Base-by-base conservation (phyloP, 1,284 basidiomycete species). In the Microbotryomycetes sp. region DNA sequence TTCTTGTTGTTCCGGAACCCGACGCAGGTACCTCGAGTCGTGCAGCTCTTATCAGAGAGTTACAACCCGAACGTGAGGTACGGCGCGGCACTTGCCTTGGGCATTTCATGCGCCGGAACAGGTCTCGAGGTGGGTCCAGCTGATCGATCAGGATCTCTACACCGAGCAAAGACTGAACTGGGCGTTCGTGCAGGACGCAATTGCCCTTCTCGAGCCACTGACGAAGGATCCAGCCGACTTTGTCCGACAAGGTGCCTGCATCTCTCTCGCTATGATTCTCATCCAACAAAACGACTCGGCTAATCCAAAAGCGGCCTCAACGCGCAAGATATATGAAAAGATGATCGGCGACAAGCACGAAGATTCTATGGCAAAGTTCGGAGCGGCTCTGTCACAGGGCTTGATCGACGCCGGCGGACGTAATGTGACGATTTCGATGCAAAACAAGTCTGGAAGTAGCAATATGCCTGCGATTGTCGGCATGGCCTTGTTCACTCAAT, bases 21-120 rank as follows among this genome's bases (percentile, higher is more conserved):
- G 23, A 82, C 83, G 3, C 90, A 94, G 77, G 91, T 97, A 1
- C 93, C 93, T 18, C 81, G 93, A 57, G 89, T 97, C 57, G 92
- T 97, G 4, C 92, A 97, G 75, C 82, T 97, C 16, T 79, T 97
- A 58, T 91, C 89, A 68, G 93, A 97, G 79, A 94, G 91, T 73
- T 97, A 97, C 77, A 97, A 97, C 74, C 92, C 93, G n/a, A 91
- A 96, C 73, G 92, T 97, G 28, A 83, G 93, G 47, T 96, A 92
- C 70, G 92, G 92, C 70, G 92, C 92, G 30, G 94, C 93, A 3
- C 81, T 97, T 47, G 92, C 92, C 28, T 80, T 97, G 15, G 92
- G 92, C 71, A 91, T 97, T 68, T 89, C 92, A 18, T 97, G 92
- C 71, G 92, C 93, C 24, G 93, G 93, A n/a, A 97, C 93, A 24